Conservation (phyloP, 306 rosid species). For the Quercus gilva region DNA sequence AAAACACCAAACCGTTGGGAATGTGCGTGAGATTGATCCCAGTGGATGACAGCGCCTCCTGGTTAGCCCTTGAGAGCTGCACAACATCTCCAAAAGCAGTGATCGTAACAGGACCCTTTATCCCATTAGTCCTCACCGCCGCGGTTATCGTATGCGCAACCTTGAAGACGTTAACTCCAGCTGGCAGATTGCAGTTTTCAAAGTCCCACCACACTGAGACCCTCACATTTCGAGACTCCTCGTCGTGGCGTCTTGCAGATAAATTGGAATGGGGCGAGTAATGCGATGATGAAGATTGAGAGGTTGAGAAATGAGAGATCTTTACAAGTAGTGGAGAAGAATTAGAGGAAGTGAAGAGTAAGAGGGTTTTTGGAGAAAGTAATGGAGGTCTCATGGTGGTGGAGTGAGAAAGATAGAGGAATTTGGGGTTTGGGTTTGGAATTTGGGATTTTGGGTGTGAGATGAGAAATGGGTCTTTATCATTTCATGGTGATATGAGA, state of each 20-base stretch:
- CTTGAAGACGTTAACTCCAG: slow-evolving; percentile 35
- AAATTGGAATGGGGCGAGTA: slow-evolving; percentile 1
- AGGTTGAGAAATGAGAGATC: slow-evolving; percentile 30
- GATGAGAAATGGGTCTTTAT: background rate
- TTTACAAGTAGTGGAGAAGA: slow-evolving; percentile 26
- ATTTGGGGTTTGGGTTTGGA: background rate
- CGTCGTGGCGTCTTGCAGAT: slow-evolving; percentile 39
- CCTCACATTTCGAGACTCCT: slow-evolving; percentile 59
- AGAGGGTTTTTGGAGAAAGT: slow-evolving; percentile 16
- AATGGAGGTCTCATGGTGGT: slow-evolving; percentile 19
- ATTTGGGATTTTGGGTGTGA: background rate
- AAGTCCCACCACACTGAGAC: slow-evolving; percentile 99
- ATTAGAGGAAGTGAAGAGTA: slow-evolving; percentile 1
- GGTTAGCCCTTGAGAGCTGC: slow-evolving; percentile 55
- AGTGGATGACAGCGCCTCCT: slow-evolving; percentile 69
- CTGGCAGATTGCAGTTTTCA: slow-evolving; percentile 67
- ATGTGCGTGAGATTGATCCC: slow-evolving; percentile 71
- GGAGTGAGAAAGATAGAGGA: background rate
- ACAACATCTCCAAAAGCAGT: slow-evolving; percentile 72
- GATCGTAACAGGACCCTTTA: slow-evolving; percentile 74
- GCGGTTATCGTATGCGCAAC: slow-evolving; percentile 45
- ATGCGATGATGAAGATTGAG: background rate
- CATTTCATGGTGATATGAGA: slow-evolving; percentile 14
- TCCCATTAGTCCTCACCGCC: slow-evolving; percentile 75
- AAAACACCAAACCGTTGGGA: slow-evolving; percentile 48